Evolutionary conservation across 768 basidiomycete species (phyloP), one percentile per base, ranked within the genome.

Genomic region (Daedaleopsis sinensis): DNA sequence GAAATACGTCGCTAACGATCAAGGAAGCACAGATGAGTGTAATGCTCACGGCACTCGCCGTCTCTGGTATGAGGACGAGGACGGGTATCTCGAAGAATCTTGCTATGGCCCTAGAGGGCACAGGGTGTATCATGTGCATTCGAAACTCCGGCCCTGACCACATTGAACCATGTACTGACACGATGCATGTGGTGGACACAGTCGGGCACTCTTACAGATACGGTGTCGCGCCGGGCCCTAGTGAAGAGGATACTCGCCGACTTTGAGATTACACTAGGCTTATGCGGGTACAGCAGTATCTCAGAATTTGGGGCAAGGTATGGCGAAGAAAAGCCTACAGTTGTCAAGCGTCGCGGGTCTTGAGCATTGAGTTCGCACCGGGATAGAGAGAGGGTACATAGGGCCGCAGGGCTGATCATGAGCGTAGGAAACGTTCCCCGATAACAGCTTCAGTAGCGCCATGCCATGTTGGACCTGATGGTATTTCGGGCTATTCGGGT

Each of bases 21-120:
- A 76, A 74, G 54, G 76, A 73, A 8, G 87, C 88, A 0, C 87
- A 90, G 7, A 32, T 32, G 27, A 32, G 27, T 32, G 27, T 3
- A 32, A 32, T 67, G 69, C 72, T 92, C 42, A 85, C 87, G 0
- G 74, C 93, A 35, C 75, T 94, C 4, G 91, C 89, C 65, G 87
- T 89, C 68, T 93, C 86, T 56, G 93, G 93, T 11, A 87, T 95
- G 59, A 85, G 93, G 51, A 91, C 88, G 0, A 93, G 91, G 13
- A 84, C 85, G 48, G 94, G 95, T 62, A 83, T 94, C 49, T 79
- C 91, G 72, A 91, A 91, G 72, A 93, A 93, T 0, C 73, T 42
- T 42, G 11, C 39, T 18, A 2, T 42, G 13, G 11, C n/a, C n/a
- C n/a, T n/a, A n/a, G n/a, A n/a, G 39, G 39, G 39, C 39, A 42